Base-by-base conservation (phyloP, 2,329 filamentous ascomycete species). In the Ophiostoma tasmaniense region DNA sequence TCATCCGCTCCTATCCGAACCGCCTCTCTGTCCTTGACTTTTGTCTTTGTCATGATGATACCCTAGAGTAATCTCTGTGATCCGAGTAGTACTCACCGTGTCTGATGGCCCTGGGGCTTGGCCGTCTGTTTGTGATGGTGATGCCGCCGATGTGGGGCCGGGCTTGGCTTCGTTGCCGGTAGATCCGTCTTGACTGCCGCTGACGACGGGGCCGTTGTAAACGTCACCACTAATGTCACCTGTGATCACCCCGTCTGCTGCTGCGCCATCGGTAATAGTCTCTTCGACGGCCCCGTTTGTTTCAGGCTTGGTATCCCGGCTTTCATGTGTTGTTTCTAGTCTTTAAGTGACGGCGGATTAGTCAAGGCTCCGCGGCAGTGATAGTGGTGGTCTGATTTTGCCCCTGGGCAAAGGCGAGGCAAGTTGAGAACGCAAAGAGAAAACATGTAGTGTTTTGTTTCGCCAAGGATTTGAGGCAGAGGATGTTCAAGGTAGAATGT, bases 271-370 rank as follows among this genome's bases (percentile, higher is more conserved):
- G 28, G 52, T 30, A 17, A 25, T 17, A 22, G 20, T 14, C 42
- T 28, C 42, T 25, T 67, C 52, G 62, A 8, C 37, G 39, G n/a
- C 17, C 7, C n/a, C 28, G 70, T 50, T 68, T 45, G 75, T 77
- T 76, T 76, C 77, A 74, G 74, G 73, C 78, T 80, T 79, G 79
- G 78, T 78, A 76, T 79, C 75, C 69, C 73, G 75, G 62, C 67
- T 71, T 33, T 68, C 68, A 65, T 71, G 55, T 59, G 22, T 33
- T 66, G 62, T 71, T 37, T 45, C 30, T 68, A 73, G 65, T 75
- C 79, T 68, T 13, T 33, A 8, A 33, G 66, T 20, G 73, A 73
- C 68, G 13, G 30, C 52, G 13, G 3, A 61, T 69, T 42, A 67
- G 68, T 62, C 33, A 17, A 64, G 10, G 33, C n/a, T 33, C 14